Evolutionary conservation across 108 stramenopile genomes (phyloP).

Genomic region (Stephanodiscus minutulus): DNA sequence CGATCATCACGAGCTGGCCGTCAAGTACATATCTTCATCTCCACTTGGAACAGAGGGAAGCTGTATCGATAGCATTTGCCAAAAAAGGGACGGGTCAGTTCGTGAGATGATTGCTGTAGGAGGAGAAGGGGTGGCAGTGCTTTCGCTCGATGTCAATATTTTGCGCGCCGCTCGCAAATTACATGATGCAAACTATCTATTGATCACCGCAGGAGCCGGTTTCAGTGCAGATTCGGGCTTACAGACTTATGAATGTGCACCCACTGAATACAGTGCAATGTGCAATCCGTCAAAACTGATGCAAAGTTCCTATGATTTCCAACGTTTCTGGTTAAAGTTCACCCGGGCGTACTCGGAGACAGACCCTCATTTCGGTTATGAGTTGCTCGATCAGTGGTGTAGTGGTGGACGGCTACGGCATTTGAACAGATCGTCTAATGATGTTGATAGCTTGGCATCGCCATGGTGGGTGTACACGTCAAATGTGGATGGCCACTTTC

Average conservation of each 20-base stretch:
- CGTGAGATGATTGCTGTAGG: conserved; percentile 40
- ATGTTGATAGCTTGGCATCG: conserved; percentile 8
- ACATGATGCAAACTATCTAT: conserved; percentile 38
- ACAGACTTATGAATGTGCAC: conserved; percentile 46
- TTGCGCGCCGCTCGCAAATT: conserved; percentile 37
- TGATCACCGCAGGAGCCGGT: conserved; percentile 61
- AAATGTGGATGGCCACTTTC: conserved; percentile 64
- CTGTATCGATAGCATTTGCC: conserved; percentile 28
- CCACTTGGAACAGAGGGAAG: conserved; percentile 37
- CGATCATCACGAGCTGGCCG: conserved; percentile 1
- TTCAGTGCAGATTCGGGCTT: conserved; percentile 59
- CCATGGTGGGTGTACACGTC: conserved; percentile 61
- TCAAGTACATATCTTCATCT: conserved; percentile 26
- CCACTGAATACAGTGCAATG: conserved; percentile 41
- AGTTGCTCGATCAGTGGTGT: conserved; percentile 58
- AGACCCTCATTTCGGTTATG: conserved; percentile 60
- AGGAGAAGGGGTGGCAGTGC: conserved; percentile 55
- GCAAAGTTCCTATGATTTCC: conserved; percentile 32
- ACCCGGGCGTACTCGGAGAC: conserved; percentile 40
- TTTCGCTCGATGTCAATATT: conserved; percentile 25
- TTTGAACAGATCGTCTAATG: conserved; percentile 3
- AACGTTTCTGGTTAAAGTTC: conserved; percentile 55
- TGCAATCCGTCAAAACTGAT: conserved; percentile 46
- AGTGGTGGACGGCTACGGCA: conserved; percentile 22
- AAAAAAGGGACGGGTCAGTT: conserved; percentile 8